phyloP scores from a whole-genome alignment of 164 flowering plant species.

The Santalum album region DNA sequence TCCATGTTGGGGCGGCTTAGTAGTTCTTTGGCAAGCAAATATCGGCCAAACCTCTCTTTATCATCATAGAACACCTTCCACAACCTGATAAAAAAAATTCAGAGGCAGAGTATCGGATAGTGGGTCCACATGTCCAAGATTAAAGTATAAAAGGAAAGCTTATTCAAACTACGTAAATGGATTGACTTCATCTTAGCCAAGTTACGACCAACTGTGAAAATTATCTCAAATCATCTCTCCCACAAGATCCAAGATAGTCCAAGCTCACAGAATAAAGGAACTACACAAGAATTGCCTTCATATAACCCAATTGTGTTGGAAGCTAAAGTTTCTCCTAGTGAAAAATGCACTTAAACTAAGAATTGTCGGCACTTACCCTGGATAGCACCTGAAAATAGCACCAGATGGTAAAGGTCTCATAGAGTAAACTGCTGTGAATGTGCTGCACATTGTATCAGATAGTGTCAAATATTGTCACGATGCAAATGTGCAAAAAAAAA shows the following conservation, averaged over 20 bases:
- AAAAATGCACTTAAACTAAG: background rate
- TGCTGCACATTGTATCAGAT: conserved; percentile 37
- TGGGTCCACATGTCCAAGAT: background rate
- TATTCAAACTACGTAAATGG: no score
- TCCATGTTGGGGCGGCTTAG: conserved; percentile 80
- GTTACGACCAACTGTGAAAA: no score
- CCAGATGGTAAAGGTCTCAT: conserved; percentile 87
- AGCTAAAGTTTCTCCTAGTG: no score
- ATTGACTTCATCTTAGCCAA: background rate
- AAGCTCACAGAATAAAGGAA: background rate
- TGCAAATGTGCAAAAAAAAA: background rate
- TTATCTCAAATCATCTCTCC: background rate
- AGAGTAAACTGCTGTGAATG: conserved; percentile 75
- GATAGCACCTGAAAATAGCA: conserved; percentile 93
- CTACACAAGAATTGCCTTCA: no score
- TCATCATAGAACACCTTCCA: conserved; percentile 98
- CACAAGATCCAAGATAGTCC: background rate
- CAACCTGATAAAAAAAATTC: conserved; percentile 26
- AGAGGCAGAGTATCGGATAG: background rate
- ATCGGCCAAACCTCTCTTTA: conserved; percentile 73
- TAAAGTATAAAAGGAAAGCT: no score
- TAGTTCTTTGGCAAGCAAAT: conserved; percentile 79
- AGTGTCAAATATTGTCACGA: background rate
- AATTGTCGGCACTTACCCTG: conserved; percentile 49
- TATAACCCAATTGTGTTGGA: no score